Conservation (phyloP, 352 stramenopile species). For the Globisporangium uncinulatum region DNA sequence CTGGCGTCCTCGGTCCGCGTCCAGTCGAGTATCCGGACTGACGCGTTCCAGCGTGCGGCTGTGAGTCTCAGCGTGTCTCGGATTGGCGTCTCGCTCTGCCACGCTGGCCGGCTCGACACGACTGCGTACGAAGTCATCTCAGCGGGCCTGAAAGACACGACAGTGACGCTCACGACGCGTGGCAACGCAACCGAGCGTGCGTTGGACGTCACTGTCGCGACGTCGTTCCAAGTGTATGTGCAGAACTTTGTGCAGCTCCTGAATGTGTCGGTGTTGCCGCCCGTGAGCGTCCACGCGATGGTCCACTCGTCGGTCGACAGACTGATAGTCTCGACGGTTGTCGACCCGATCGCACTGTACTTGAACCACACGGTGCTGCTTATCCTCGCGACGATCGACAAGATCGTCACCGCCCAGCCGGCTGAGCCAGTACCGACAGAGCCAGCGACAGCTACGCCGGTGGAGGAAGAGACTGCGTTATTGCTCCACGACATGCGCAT, state of each 20-base stretch:
- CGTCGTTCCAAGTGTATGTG: slow-evolving; percentile 46
- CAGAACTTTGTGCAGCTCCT: slow-evolving; percentile 73
- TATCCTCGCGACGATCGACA: slow-evolving; percentile 48
- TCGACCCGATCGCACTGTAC: slow-evolving; percentile 51
- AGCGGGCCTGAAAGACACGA: slow-evolving; percentile 38
- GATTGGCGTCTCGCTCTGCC: slow-evolving; percentile 30
- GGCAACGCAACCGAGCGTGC: slow-evolving; percentile 9
- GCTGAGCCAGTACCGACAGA: neutral
- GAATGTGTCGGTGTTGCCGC: slow-evolving; percentile 58
- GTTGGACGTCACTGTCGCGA: slow-evolving; percentile 31
- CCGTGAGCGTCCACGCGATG: slow-evolving; percentile 38
- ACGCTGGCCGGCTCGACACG: slow-evolving; percentile 29
- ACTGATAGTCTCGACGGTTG: slow-evolving; percentile 35
- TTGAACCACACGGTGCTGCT: slow-evolving; percentile 69
- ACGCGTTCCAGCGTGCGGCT: slow-evolving; percentile 36
- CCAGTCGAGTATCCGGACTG: slow-evolving; percentile 30
- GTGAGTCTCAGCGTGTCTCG: slow-evolving; percentile 29
- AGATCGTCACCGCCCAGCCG: slow-evolving; percentile 21
- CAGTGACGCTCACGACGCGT: slow-evolving; percentile 24
- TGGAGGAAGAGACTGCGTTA: slow-evolving; percentile 8
- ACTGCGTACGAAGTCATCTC: slow-evolving; percentile 56
- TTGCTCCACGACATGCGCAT: slow-evolving; percentile 60
- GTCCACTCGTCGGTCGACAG: slow-evolving; percentile 24
- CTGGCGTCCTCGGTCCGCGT: slow-evolving; percentile 66
- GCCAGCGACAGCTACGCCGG: neutral